Base-by-base conservation (phyloP, 768 basidiomycete species). In the Suillus hirtellus region DNA sequence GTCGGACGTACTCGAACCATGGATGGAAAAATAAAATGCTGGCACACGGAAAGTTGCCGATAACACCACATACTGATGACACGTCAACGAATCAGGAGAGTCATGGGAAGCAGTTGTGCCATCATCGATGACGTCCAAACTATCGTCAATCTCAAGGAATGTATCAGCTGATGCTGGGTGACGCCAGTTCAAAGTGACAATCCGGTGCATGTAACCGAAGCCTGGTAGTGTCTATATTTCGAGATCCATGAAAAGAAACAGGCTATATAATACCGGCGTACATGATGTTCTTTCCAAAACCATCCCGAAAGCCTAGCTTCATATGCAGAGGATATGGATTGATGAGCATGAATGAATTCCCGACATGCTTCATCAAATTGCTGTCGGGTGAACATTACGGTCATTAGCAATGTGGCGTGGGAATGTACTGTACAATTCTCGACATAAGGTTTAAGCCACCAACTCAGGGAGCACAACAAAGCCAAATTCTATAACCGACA, bases 41-140 rank as follows among this genome's bases (percentile, higher is more conserved):
- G 95, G 95, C 2, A 93, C 92, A 69, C 83, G 85, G 71, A 89
- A 96, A 0, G 90, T 89, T 11, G 88, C 77, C 34, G 93, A 95
- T 72, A 86, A 89, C 38, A 88, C 89, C 60, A 96, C 77, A 64
- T 85, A 89, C 74, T 95, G 89, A 54, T 77, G 76, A 65, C 80
- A 86, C 42, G 73, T 79, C 46, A 90, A 67, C 47, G 74, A 68
- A 60, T 79, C 76, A 35, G 65, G 59, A 60, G 66, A 49, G 12
- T 68, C 24, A 31, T 19, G 54, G 17, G 67, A 9, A 15, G 77
- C 75, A 35, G 74, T 75, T 2, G 83, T 80, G n/a, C 75, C 77
- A 64, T 82, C 81, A 49, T 82, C 75, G 8, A 61, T 63, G 24
- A 52, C 27, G 43, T 75, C 75, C 43, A 67, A 27, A 38, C 15